Evolutionary conservation across 148 eudicot genomes (phyloP).

Genomic region (Rheum nobile): DNA sequence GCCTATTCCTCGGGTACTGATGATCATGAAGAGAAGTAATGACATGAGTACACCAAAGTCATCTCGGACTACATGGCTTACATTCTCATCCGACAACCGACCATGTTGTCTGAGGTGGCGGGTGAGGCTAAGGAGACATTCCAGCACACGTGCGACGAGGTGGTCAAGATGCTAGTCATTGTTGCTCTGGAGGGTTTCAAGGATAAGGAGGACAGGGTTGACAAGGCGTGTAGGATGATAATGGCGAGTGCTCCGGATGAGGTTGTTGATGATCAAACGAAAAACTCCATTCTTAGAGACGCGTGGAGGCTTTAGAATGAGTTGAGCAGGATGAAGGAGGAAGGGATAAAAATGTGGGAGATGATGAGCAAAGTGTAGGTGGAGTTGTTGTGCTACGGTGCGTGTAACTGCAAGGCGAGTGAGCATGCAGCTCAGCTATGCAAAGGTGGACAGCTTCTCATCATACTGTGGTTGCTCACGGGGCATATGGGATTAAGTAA

Average conservation of each 20-base stretch:
- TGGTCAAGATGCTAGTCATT: background rate
- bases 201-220: background rate
- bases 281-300: background rate
- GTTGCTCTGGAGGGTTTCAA: background rate
- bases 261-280: too few species aligned
- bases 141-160: background rate
- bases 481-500: background rate
- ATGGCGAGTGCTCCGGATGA: too few species aligned
- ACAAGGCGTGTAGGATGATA: background rate
- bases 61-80: background rate
- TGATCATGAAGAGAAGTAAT: background rate
- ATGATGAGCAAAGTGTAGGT: constrained; percentile 2
- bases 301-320: background rate
- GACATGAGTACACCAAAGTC: background rate
- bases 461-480: background rate
- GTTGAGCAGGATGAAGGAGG: background rate
- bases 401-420: background rate
- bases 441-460: constrained; percentile 5
- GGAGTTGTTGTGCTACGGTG: background rate
- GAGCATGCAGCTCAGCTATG: background rate
- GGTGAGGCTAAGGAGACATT: background rate
- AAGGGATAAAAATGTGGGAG: background rate
- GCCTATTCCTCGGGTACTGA: background rate
- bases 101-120: background rate
- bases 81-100: background rate